Evolutionary conservation across 495 filamentous ascomycete species (phyloP), one percentile per base, ranked within the genome.

Genomic region (Penicillium nucicola): DNA sequence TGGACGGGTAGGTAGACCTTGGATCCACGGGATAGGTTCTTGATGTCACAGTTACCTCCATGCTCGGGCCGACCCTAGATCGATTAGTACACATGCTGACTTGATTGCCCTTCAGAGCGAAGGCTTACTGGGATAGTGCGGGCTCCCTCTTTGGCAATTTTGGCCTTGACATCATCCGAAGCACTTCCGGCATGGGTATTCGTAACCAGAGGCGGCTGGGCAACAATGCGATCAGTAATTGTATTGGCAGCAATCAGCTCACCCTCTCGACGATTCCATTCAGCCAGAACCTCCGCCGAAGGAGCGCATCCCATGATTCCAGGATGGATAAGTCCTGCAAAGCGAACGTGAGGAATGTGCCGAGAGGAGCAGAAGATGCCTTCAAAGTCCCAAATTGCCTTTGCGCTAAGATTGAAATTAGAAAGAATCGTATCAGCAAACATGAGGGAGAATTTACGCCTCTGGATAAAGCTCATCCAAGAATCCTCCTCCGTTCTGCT

Each of bases 321-420:
- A 0, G 92, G 92, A 62, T 97, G 92, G 62, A 97, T 96, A 31
- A 96, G 72, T n/a, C 90, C 90, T 11, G 90, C 80, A 63, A 95
- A 96, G 46, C 88, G 85, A 48, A 96, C 89, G 55, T 85, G 81
- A 0, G 92, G 92, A 57, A 97, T 92, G 66, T 97, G 92, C 0
- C 92, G 83, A 10, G 87, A 91, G 19, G 87, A 87, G 76, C 89
- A 93, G 71, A 87, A 91, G 60, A 97, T 96, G 50, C 92, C 92
- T 61, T 96, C 90, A 53, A 97, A 96, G 62, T 96, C 92, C 92
- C 92, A 97, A 61, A 97, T 96, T 0, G 92, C 92, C 62, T 93
- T 93, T 13, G 89, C 90, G n/a, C 85, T 87, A 55, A 14, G 31
- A 9, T 0, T 10, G 10, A 28, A 0, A 10, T 48, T 52, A 53